phyloP scores from a whole-genome alignment of 768 basidiomycete species.

The Phaffia australis region DNA sequence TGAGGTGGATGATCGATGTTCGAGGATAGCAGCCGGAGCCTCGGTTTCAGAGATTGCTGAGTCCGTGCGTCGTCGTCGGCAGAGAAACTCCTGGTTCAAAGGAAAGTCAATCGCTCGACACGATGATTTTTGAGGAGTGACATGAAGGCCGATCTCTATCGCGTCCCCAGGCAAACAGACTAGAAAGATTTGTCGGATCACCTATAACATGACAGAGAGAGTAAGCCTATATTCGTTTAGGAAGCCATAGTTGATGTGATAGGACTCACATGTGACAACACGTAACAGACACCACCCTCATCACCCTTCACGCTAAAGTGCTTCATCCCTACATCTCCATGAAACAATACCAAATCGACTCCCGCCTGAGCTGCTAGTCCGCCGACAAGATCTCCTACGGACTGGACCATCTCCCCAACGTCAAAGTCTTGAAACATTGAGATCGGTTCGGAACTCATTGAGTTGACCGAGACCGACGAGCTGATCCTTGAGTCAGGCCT shows the following conservation, averaged over 20 bases:
- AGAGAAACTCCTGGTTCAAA: neutral
- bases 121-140: conserved; percentile 37
- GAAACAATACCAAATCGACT: conserved; percentile 84
- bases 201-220: conserved; percentile 43
- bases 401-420: conserved; percentile 80
- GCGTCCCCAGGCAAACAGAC: conserved; percentile 64
- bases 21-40: neutral
- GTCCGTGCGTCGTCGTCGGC: no score
- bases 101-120: conserved; percentile 5
- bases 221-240: conserved; percentile 25
- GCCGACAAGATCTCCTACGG: conserved; percentile 74
- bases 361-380: conserved; percentile 69
- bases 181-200: conserved; percentile 68
- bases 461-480: conserved; percentile 8
- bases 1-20: conserved; percentile 4
- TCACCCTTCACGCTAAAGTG: conserved; percentile 75
- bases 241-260: neutral
- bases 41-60: no score
- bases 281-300: conserved; percentile 70
- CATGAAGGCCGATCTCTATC: conserved; percentile 65
- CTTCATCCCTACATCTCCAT: conserved; percentile 77
- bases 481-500: neutral
- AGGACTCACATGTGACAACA: conserved; percentile 66
- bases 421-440: conserved; percentile 58
- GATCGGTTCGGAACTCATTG: conserved; percentile 14